Evolutionary conservation across 257 asterid species (phyloP).

Genomic region (Ehretia macrophylla): DNA sequence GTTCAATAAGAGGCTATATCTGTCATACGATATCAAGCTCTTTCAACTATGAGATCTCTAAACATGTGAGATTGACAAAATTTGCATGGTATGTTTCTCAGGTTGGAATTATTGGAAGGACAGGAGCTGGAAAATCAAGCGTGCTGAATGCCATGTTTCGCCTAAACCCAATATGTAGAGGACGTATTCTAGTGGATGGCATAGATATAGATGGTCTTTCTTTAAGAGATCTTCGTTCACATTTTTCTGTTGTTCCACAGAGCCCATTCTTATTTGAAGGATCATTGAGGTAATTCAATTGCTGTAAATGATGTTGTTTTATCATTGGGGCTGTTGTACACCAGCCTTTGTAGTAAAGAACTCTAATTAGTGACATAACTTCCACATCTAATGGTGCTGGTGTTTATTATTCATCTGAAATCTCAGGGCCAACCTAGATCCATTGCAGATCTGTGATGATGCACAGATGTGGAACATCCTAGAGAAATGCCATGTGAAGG

Average conservation of each 20-base stretch:
- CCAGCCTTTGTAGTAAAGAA: background rate
- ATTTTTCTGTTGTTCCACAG: constrained; percentile 82
- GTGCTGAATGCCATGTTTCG: constrained; percentile 78
- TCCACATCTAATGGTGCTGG: background rate
- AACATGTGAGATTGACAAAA: background rate
- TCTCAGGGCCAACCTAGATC: constrained; percentile 80
- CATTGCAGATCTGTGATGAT: constrained; percentile 47
- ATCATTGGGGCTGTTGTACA: background rate
- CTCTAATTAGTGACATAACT: too few species aligned
- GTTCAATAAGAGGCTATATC: too few species aligned
- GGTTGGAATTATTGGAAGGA: constrained; percentile 96
- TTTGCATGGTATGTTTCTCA: constrained; percentile 15
- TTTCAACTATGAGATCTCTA: background rate
- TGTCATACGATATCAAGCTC: too few species aligned
- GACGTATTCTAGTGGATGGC: constrained; percentile 59
- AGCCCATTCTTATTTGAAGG: constrained; percentile 91
- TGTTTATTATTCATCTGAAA: constrained; percentile 9
- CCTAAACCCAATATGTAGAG: constrained; percentile 63
- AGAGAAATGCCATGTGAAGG: constrained; percentile 76
- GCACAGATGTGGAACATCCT: constrained; percentile 58
- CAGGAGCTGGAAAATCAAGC: constrained; percentile 98
- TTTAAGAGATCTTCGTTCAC: constrained; percentile 72
- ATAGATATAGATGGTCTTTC: constrained; percentile 48
- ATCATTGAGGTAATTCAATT: constrained; percentile 57
- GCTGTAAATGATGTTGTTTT: background rate